Base-by-base conservation (phyloP, 805 yeast genomes). In the Clavispora phyllophila region DNA sequence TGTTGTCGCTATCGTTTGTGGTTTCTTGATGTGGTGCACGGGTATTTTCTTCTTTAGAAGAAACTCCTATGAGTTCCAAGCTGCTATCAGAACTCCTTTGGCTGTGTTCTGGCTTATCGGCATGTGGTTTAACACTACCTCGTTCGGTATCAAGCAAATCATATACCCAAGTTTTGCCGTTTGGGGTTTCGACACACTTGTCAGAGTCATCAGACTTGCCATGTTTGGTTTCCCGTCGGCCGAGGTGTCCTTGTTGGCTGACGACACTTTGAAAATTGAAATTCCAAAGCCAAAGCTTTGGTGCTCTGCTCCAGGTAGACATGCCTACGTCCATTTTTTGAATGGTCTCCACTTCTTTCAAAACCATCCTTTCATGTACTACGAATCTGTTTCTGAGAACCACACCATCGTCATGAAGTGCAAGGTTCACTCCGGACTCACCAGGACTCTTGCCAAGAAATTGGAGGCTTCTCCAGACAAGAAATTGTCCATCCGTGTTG, bases 321-420 rank as follows among this genome's bases (percentile, higher is more conserved):
- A 65, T 55, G 79, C 73, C 0, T 84, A 68, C 48, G 61, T 86
- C 23, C 73, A 81, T 58, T 79, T 84, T 57, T 45, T 81, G 44
- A 65, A 75, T 31, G 69, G 72, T 24, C 55, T 61, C 9, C 59
- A 69, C 31, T 79, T 82, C 55, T 82, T 82, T 80, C 87, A 84
- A 58, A 76, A 83, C 1, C 89, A 84, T 72, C 67, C 1, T 70
- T 79, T 49, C 95, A 88, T 49, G 13, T 51, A 49, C 29, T 17
- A 39, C 18, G 44, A 41, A 10, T 45, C 48, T 13, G 43, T 46
- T 9, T 51, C 50, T 29, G 37, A 47, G 36, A 45, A 48, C n/a
- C 42, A n/a, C n/a, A n/a, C 49, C 3, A 55, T 68, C 15, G 51
- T 55, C 2, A 57, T 68, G 24, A 65, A 58, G 53, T 56, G 61